Conservation (phyloP, 164 flowering plant species). For the Berberis vulgaris region DNA sequence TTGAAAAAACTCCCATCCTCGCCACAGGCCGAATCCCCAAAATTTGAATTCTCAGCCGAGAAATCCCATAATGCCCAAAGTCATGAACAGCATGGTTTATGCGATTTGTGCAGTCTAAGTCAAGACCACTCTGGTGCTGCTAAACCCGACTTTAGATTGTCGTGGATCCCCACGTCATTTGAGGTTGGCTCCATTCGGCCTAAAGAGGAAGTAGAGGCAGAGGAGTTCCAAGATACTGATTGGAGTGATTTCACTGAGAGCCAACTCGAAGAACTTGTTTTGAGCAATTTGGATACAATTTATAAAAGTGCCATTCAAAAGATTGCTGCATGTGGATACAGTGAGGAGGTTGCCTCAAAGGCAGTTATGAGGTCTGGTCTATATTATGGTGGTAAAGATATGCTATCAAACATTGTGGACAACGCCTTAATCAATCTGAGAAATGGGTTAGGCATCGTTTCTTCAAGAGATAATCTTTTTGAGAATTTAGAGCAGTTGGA, state of each 20-base stretch:
- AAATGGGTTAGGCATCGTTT: constrained; percentile 50
- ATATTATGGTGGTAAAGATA: constrained; percentile 82
- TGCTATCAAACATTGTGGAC: constrained; percentile 81
- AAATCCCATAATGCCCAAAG: constrained; percentile 30
- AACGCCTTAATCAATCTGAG: constrained; percentile 60
- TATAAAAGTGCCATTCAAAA: constrained; percentile 76
- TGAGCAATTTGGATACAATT: constrained; percentile 69
- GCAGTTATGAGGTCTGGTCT: constrained; percentile 80
- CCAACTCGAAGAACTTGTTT: constrained; percentile 73
- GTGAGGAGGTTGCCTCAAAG: constrained; percentile 63
- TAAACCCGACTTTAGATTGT: constrained; percentile 49
- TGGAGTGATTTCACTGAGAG: constrained; percentile 82
- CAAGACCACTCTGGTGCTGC: constrained; percentile 41
- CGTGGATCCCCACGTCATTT: constrained; percentile 23
- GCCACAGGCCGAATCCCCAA: constrained; percentile 27
- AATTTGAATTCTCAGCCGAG: constrained; percentile 62
- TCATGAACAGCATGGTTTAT: constrained; percentile 27
- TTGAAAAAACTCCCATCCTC: constrained; percentile 23
- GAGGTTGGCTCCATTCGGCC: constrained; percentile 30
- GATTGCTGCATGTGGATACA: constrained; percentile 67
- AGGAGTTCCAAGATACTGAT: constrained; percentile 61
- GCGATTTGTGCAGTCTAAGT: constrained; percentile 43
- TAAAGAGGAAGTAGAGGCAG: constrained; percentile 39
- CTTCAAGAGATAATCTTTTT: constrained; percentile 54
- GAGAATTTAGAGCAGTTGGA: constrained; percentile 73